phyloP scores from a whole-genome alignment of 2,329 filamentous ascomycete species.

The Xylaria sp. region DNA sequence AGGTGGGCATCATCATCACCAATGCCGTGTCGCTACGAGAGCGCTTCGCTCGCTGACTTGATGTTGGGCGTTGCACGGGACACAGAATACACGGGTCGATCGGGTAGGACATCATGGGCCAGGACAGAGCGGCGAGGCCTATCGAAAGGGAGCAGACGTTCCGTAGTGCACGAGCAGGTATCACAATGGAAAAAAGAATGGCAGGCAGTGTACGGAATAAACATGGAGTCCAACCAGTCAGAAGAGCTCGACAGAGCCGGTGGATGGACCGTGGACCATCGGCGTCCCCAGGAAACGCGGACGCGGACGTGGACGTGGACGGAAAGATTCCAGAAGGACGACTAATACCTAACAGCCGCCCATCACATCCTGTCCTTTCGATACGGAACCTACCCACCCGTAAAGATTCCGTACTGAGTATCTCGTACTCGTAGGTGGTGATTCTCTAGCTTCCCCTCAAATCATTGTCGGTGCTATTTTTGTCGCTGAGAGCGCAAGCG shows the following conservation, averaged over 20 bases:
- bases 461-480: not conserved
- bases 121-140: too few relatives aligned
- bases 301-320: constrained; percentile 1
- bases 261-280: constrained; percentile 6
- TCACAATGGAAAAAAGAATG: too few relatives aligned
- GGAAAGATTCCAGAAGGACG: constrained; percentile 25
- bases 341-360: not conserved
- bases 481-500: not conserved
- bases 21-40: not conserved
- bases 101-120: too few relatives aligned
- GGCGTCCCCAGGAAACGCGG: not conserved
- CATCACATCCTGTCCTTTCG: not conserved
- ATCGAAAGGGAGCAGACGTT: too few relatives aligned
- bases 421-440: too few relatives aligned
- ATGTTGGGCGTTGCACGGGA: not conserved
- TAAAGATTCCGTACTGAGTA: too few relatives aligned
- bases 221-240: constrained; percentile 4
- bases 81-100: constrained; percentile 2
- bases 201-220: too few relatives aligned
- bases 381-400: too few relatives aligned
- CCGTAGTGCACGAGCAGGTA: too few relatives aligned
- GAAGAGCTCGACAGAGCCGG: constrained; percentile 25
- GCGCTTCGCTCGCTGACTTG: not conserved
- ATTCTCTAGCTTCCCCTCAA: constrained; percentile 14
- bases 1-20: not conserved